Evolutionary conservation across 148 eudicot genomes (phyloP).

Genomic region (Drosera capensis): DNA sequence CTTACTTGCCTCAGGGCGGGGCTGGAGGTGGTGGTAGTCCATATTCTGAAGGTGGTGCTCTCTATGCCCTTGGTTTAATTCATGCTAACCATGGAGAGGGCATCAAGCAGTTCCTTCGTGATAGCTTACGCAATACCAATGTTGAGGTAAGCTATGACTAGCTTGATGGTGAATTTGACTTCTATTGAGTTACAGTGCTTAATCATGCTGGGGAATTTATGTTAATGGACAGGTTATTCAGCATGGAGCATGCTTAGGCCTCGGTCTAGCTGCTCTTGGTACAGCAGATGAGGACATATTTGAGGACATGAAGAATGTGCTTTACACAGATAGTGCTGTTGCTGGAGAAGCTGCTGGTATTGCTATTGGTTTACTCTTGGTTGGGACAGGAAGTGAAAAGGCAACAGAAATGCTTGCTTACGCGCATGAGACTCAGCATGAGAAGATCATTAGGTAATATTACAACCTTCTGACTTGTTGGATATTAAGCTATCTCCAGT

Average conservation of each 20-base stretch:
- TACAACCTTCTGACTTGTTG: conserved; percentile 3
- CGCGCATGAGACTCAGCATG: conserved; percentile 98
- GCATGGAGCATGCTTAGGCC: conserved; percentile 94
- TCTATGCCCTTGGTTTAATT: conserved; percentile 91
- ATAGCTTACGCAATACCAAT: conserved; percentile 72
- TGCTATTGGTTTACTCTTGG: conserved; percentile 92
- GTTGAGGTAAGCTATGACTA: too few relatives aligned
- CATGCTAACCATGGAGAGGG: conserved; percentile 99
- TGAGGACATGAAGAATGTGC: conserved; percentile 82
- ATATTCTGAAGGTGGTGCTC: conserved; percentile 94
- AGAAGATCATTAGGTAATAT: conserved; percentile 85
- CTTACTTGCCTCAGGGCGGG: conserved; percentile 93
- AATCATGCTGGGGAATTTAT: not conserved
- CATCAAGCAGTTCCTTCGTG: conserved; percentile 84
- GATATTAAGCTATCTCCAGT: not conserved
- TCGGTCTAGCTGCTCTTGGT: conserved; percentile 91
- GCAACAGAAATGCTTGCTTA: conserved; percentile 96
- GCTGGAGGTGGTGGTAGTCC: conserved; percentile 95
- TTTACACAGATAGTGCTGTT: conserved; percentile 90
- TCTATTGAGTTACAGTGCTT: too few relatives aligned
- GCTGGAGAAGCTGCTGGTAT: conserved; percentile 99
- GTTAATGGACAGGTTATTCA: conserved; percentile 99
- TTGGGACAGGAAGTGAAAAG: conserved; percentile 95
- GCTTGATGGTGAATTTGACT: too few relatives aligned
- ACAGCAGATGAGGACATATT: conserved; percentile 89